Conservation (phyloP, 805 yeast genomes). For the Kazachstania psychrophila region DNA sequence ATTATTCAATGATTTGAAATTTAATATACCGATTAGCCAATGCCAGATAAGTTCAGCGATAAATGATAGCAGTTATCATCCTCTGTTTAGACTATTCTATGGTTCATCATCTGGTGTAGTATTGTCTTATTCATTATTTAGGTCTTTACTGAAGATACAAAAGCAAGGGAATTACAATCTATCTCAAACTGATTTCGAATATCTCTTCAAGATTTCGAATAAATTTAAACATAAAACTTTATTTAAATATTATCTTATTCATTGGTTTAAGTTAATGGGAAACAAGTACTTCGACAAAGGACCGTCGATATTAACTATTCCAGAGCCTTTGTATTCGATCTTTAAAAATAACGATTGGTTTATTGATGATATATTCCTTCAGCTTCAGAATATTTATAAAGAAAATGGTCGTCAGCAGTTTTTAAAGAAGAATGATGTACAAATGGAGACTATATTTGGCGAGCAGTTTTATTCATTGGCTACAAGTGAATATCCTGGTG, state of each 20-base stretch:
- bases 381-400: not conserved
- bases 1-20: not conserved
- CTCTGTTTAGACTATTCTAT: not conserved
- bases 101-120: not conserved
- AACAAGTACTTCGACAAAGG: not conserved
- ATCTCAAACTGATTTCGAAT: conserved; percentile 1
- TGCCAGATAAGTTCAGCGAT: not conserved
- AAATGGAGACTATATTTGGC: too few species aligned
- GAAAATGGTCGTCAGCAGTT: too few species aligned
- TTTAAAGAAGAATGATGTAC: too few species aligned
- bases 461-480: too few species aligned
- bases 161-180: not conserved
- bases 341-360: not conserved
- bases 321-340: too few species aligned
- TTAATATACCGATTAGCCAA: conserved; percentile 1
- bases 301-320: too few species aligned
- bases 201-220: not conserved
- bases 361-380: not conserved
- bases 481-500: too few species aligned
- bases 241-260: not conserved
- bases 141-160: not conserved
- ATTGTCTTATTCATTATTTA: not conserved
- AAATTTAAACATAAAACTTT: not conserved
- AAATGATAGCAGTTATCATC: conserved; percentile 1
- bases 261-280: not conserved